Conservation (phyloP, 352 stramenopile species). For the Pythium volutum region DNA sequence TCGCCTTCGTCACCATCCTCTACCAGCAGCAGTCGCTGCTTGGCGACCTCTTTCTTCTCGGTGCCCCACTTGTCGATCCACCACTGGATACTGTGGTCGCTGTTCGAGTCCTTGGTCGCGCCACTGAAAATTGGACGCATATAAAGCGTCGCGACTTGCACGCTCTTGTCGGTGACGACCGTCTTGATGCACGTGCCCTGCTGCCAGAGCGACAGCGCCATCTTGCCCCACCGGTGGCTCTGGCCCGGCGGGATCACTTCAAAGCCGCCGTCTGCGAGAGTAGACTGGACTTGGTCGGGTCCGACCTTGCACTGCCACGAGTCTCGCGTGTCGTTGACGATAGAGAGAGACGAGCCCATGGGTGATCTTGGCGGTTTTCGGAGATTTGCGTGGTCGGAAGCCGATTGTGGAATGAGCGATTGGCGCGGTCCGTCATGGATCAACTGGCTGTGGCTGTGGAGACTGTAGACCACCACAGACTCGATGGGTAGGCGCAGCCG, state of each 20-base stretch:
- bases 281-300: slow-evolving; percentile 19
- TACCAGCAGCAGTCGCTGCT: background rate
- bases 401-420: background rate
- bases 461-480: too few relatives aligned
- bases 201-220: slow-evolving; percentile 3
- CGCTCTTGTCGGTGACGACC: background rate
- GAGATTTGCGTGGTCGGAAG: background rate
- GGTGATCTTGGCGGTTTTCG: background rate
- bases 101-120: background rate
- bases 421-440: too few relatives aligned
- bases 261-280: slow-evolving; percentile 10
- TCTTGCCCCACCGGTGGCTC: slow-evolving; percentile 25
- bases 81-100: slow-evolving; percentile 1
- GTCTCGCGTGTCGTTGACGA: slow-evolving; percentile 29
- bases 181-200: slow-evolving; percentile 1
- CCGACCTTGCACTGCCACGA: slow-evolving; percentile 25
- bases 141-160: background rate
- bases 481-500: too few relatives aligned
- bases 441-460: too few relatives aligned
- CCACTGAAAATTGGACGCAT: background rate
- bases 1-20: background rate
- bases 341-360: slow-evolving; percentile 32
- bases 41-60: background rate
- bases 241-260: slow-evolving; percentile 15
- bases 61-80: slow-evolving; percentile 4